Evolutionary conservation across 192 early-diverging fungal species (phyloP), one percentile per base, ranked within the genome.

Genomic region (Backusella liffmaniae): DNA sequence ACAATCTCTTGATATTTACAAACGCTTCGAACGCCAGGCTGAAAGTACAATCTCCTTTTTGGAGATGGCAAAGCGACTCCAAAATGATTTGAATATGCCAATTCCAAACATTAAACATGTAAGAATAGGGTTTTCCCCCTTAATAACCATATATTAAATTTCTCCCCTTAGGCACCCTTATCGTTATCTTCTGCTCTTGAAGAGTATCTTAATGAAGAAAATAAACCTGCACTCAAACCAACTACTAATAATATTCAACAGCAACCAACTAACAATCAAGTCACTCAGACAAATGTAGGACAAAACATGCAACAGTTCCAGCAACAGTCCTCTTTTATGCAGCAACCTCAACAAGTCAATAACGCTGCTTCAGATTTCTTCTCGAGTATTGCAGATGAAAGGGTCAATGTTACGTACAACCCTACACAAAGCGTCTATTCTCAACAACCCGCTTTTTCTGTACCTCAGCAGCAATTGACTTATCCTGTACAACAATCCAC

Each of bases 21-120:
- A 94, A 73, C 85, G 74, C 21, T 95, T 94, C 81, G 91, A 90
- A 9, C 84, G 84, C 34, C 94, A 95, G 70, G 93, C 93, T 0
- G 88, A 87, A 73, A 88, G 85, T 53, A 86, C 87, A 8, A 86
- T 93, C 29, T 88, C 90, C 32, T 93, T 93, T 70, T 89, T 95
- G 66, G 84, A 90, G 34, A 85, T 88, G 66, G 94, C 92, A 15
- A 87, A 88, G 67, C 87, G 83, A 36, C 77, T 93, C 23, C 85
- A 88, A 66, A 30, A 76, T 29, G 84, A 84, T 16, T 82, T 94
- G 41, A 82, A 90, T n/a, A 86, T 94, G 32, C 84, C 87, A 37
- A 92, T 95, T 69, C 94, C 94, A 29, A 83, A 80, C 46, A 84
- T 93, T 70, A 95, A 94, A 73, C 93, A 94, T 78, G 92, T 92